Evolutionary conservation across 257 asterid species (phyloP).

Genomic region (Datura wrightii): DNA sequence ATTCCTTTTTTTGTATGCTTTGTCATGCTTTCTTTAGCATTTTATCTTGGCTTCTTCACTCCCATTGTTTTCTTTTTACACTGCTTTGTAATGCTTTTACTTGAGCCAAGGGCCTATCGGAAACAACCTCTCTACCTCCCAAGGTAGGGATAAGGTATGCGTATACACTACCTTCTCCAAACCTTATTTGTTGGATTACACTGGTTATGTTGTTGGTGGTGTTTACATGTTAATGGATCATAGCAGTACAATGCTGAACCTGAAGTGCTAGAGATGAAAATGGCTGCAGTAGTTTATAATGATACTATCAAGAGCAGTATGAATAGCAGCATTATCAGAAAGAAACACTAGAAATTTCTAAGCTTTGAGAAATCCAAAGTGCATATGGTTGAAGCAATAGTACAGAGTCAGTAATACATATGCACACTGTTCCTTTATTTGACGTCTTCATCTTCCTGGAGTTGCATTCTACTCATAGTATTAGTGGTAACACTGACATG

Average conservation of each 20-base stretch:
- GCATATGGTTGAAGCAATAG: neutral
- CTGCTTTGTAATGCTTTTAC: too few species aligned
- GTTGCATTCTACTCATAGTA: neutral
- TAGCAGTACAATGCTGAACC: slow-evolving; percentile 18
- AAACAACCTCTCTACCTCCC: too few species aligned
- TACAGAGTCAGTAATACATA: neutral
- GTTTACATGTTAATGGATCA: slow-evolving; percentile 22
- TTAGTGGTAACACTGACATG: slow-evolving; percentile 16
- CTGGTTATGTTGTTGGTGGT: too few species aligned
- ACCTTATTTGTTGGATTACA: too few species aligned
- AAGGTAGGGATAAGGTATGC: too few species aligned
- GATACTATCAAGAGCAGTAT: neutral
- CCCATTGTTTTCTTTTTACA: too few species aligned
- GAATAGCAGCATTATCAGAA: slow-evolving; percentile 10
- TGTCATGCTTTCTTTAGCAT: too few species aligned
- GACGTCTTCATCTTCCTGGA: neutral
- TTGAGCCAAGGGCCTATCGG: too few species aligned
- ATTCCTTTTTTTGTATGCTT: too few species aligned
- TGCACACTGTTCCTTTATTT: neutral
- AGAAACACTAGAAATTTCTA: neutral
- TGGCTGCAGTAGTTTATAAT: slow-evolving; percentile 14
- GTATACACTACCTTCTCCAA: too few species aligned
- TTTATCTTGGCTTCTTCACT: too few species aligned
- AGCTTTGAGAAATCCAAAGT: neutral
- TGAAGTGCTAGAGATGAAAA: neutral